Evolutionary conservation across 805 yeast genomes (phyloP), one percentile per base, ranked within the genome.

Genomic region (Candida hispaniensis): DNA sequence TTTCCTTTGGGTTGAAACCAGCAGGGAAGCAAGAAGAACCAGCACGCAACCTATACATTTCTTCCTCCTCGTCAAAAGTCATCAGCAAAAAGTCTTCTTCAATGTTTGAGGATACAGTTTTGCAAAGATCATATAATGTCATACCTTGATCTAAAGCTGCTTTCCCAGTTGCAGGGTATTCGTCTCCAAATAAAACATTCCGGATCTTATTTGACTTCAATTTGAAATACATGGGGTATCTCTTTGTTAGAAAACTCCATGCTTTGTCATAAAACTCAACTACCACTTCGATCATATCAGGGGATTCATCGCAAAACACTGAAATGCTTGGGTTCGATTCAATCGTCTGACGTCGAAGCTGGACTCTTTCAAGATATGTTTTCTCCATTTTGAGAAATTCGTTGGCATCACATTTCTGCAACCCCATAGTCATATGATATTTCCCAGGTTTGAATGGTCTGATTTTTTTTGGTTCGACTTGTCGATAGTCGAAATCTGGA

Each of bases 71-170:
- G 38, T 69, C 71, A 11, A 64, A 63, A 39, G 68, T 48, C 45
- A 79, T 45, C 5, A 79, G 52, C 25, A 79, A 48, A 38, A 74
- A 63, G 48, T 79, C 86, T 45, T 77, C 85, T 45, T 76, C 81
- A 2, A 73, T 60, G 25, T 66, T 58, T 24, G 47, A 41, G 11
- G 50, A 44, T 21, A 48, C 19, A 13, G 43, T 34, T 8, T 40
- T 38, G 18, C 46, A 40, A 42, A 47, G 38, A 17, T 32, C 36
- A 32, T 23, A 32, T 8, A 29, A 39, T 24, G 36, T 41, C 33
- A 39, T 28, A 4, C 38, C 39, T 6, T 44, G 41, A 2, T 25
- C 21, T 6, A 20, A 23, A 13, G 26, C 34, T 18, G 14, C 32
- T 7, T 16, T 22, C 5, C 27, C 26, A 6, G 39, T 25, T 8